Conservation (phyloP, 352 stramenopile genomes). For the Globisporangium perplexum region DNA sequence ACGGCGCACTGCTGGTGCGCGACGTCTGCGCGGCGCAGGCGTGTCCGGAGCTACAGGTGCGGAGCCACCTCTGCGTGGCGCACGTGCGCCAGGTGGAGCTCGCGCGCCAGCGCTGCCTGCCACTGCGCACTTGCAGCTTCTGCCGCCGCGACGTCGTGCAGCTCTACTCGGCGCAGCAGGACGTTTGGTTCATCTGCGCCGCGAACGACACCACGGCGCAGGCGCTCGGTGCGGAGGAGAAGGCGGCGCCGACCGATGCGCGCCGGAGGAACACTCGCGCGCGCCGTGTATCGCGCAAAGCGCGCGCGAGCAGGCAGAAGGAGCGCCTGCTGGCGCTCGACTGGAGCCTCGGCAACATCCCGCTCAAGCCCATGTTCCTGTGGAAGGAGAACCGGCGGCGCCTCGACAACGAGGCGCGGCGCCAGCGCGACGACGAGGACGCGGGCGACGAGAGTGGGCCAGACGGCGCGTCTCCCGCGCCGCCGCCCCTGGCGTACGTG, state of each 20-base stretch:
- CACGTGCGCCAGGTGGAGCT: constrained; percentile 49
- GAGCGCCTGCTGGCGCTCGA: constrained; percentile 50
- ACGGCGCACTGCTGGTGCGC: constrained; percentile 39
- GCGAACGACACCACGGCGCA: constrained; percentile 14
- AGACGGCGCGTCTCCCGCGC: neutral
- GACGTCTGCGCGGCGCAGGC: constrained; percentile 48
- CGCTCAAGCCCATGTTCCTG: constrained; percentile 36
- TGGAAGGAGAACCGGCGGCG: constrained; percentile 59
- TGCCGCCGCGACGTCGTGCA: constrained; percentile 40
- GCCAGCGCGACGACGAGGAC: constrained; percentile 3
- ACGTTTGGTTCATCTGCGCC: constrained; percentile 60
- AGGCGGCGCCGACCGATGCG: neutral
- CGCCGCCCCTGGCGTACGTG: neutral
- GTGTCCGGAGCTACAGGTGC: constrained; percentile 49
- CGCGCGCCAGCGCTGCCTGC: constrained; percentile 35
- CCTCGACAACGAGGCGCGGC: constrained; percentile 31
- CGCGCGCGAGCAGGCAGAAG: constrained; percentile 28
- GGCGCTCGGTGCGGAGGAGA: constrained; percentile 27
- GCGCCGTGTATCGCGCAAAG: constrained; percentile 9
- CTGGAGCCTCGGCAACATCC: constrained; percentile 62
- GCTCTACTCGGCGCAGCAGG: constrained; percentile 32
- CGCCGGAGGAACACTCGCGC: constrained; percentile 14
- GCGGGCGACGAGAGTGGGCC: no score
- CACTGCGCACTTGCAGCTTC: constrained; percentile 41
- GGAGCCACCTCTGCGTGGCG: constrained; percentile 39